These are phyloP conservation scores for Candida silvicultrix DNA, from an alignment of 805 yeast species.

Conservation along the genomic window DNA sequence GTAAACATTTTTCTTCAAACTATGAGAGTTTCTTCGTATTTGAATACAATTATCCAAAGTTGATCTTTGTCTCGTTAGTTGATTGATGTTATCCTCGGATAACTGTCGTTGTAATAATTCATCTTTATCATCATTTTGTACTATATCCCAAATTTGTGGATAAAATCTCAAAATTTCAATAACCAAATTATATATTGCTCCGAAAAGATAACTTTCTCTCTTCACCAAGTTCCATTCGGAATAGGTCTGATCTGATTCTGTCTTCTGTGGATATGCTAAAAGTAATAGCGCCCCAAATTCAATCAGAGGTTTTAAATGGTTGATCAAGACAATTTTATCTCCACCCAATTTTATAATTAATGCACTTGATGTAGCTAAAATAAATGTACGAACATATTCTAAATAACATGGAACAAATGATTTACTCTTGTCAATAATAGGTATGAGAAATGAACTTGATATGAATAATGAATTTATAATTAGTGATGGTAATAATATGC, in stretches of 20 bases:
- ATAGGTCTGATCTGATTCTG: constrained; percentile 17
- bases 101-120: constrained; percentile 1
- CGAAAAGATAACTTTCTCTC: constrained; percentile 32
- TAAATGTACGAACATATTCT: constrained; percentile 32
- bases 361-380: constrained; percentile 30
- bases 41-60: constrained; percentile 32
- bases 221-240: constrained; percentile 33
- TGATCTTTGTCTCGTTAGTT: constrained; percentile 22
- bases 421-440: constrained; percentile 6
- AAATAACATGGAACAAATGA: constrained; percentile 29
- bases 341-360: constrained; percentile 21
- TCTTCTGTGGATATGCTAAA: constrained; percentile 34
- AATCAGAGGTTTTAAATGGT: constrained; percentile 28
- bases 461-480: background rate
- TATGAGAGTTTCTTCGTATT: constrained; percentile 24
- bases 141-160: background rate
- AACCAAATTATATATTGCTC: constrained; percentile 25
- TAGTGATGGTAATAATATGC: background rate
- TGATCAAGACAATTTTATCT: constrained; percentile 24
- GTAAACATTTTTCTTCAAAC: constrained; percentile 2
- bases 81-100: constrained; percentile 9
- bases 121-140: constrained; percentile 1
- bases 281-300: constrained; percentile 28
- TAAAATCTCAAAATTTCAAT: constrained; percentile 15
- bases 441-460: constrained; percentile 2